phyloP scores from a whole-genome alignment of 2,329 filamentous ascomycete genomes.

The Neophaeococcomyces aloes region DNA sequence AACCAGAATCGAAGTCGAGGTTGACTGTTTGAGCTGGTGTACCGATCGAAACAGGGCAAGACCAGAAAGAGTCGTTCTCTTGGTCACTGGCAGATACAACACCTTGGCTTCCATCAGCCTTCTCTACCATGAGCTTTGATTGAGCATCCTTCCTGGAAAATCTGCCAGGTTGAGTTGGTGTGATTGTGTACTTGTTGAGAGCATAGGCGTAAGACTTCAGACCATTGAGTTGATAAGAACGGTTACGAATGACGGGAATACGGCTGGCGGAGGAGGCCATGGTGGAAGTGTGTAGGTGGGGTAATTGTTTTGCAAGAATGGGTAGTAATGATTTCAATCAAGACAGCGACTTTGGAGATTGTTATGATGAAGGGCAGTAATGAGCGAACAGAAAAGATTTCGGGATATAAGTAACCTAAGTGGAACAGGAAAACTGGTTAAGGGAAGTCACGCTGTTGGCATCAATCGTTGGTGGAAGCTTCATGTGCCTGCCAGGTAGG shows the following conservation, averaged over 20 bases:
- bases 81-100: slow-evolving; percentile 50
- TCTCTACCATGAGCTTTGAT: background rate
- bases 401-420: too few species aligned
- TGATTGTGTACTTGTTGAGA: slow-evolving; percentile 53
- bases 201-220: slow-evolving; percentile 53
- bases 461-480: too few species aligned
- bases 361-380: too few species aligned
- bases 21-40: slow-evolving; percentile 52
- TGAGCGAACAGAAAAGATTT: too few species aligned
- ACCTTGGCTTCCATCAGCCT: background rate
- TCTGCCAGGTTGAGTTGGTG: slow-evolving; percentile 34
- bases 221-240: slow-evolving; percentile 49
- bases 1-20: slow-evolving; percentile 57
- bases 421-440: too few species aligned
- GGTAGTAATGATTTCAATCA: too few species aligned
- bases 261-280: slow-evolving; percentile 29
- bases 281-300: too few species aligned
- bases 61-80: slow-evolving; percentile 57
- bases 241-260: slow-evolving; percentile 46
- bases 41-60: slow-evolving; percentile 54
- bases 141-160: background rate
- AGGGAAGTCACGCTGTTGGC: too few species aligned
- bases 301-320: too few species aligned
- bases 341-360: too few species aligned
- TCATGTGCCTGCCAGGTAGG: too few species aligned